These are phyloP conservation scores for Quercus glauca DNA, from an alignment of 306 rosid genomes.

Conservation along the genomic window DNA sequence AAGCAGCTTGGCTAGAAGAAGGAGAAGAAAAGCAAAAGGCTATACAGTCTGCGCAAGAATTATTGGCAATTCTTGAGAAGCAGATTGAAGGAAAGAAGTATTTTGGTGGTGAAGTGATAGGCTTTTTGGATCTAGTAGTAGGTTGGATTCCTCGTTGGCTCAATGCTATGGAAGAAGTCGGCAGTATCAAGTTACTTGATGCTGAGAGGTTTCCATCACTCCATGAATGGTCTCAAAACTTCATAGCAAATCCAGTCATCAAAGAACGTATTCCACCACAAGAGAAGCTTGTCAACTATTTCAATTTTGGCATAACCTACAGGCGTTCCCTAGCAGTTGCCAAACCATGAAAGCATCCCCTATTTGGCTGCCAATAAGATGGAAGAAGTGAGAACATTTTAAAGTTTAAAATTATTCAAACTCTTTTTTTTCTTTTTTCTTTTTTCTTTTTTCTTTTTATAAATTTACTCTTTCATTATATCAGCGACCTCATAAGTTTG, in stretches of 20 bases:
- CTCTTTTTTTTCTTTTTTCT: no score
- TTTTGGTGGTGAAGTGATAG: conserved; percentile 38
- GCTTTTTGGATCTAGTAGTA: conserved; percentile 34
- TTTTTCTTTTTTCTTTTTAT: no score
- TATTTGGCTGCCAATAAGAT: not conserved
- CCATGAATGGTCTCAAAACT: conserved; percentile 33
- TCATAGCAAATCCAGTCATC: conserved; percentile 26
- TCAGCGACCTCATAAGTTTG: no score
- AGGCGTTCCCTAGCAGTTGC: conserved; percentile 33
- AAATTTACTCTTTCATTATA: no score
- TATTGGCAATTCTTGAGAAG: conserved; percentile 39
- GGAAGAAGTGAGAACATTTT: no score
- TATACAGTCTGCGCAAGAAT: conserved; percentile 33
- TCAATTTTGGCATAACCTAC: conserved; percentile 22
- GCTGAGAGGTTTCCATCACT: conserved; percentile 40
- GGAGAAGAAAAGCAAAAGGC: conserved; percentile 50
- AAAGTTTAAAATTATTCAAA: no score
- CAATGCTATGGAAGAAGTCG: conserved; percentile 32
- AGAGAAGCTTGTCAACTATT: conserved; percentile 24
- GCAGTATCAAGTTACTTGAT: conserved; percentile 27
- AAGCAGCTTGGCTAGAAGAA: conserved; percentile 43
- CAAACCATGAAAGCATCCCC: conserved; percentile 7
- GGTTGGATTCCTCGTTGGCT: conserved; percentile 34
- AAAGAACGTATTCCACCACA: conserved; percentile 43
- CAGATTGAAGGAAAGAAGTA: conserved; percentile 48